These are phyloP conservation scores for Xylariaceae sp. DNA, from an alignment of 2,329 filamentous ascomycete species.

Conservation along the genomic window DNA sequence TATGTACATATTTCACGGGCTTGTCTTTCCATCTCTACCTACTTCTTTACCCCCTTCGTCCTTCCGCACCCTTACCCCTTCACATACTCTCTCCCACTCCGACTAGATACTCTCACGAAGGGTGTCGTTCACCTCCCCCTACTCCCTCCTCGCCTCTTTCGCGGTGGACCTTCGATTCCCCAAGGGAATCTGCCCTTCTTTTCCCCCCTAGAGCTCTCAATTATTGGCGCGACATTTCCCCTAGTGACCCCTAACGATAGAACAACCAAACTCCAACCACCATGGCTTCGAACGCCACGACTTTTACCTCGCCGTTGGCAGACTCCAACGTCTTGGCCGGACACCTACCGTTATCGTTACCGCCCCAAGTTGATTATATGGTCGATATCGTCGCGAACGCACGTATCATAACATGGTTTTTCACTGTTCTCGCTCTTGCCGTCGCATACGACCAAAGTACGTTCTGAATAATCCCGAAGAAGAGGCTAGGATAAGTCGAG, in stretches of 20 bases:
- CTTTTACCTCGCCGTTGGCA: slow-evolving; percentile 69
- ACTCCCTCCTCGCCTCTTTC: background rate
- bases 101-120: slow-evolving; percentile 8
- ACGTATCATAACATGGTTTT: slow-evolving; percentile 62
- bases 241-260: background rate
- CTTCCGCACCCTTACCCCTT: too few species aligned
- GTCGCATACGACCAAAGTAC: slow-evolving; percentile 89
- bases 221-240: slow-evolving; percentile 10
- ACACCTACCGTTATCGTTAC: too few species aligned
- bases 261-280: slow-evolving; percentile 9
- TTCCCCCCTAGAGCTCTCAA: slow-evolving; percentile 2
- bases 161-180: slow-evolving; percentile 4
- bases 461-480: slow-evolving; percentile 38
- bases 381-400: slow-evolving; percentile 60
- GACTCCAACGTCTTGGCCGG: slow-evolving; percentile 56
- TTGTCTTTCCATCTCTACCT: slow-evolving; percentile 11
- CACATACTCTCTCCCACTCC: background rate
- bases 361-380: slow-evolving; percentile 58
- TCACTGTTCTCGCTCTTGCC: slow-evolving; percentile 71
- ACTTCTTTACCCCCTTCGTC: slow-evolving; percentile 4
- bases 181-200: slow-evolving; percentile 1
- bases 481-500: slow-evolving; percentile 11
- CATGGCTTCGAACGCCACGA: slow-evolving; percentile 65
- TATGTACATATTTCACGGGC: slow-evolving; percentile 25
- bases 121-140: slow-evolving; percentile 18